These are phyloP conservation scores for Colletotrichum zoysiae DNA, from an alignment of 2,329 filamentous ascomycete genomes.

Conservation along the genomic window DNA sequence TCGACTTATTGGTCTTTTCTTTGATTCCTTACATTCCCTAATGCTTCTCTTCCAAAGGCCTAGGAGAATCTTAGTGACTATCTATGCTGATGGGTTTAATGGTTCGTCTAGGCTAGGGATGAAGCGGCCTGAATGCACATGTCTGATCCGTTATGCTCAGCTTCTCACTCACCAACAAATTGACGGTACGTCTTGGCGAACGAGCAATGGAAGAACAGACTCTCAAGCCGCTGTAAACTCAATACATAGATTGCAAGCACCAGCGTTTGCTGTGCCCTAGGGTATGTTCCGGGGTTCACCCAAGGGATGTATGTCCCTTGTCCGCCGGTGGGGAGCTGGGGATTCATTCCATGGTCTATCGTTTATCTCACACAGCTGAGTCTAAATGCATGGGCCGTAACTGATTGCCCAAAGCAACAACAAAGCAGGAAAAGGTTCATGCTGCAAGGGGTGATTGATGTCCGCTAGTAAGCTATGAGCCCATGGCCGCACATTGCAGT, in stretches of 20 bases:
- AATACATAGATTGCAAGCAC: background rate
- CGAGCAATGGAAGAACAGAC: background rate
- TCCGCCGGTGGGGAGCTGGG: slow-evolving; percentile 20
- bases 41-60: background rate
- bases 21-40: slow-evolving; percentile 16
- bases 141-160: slow-evolving; percentile 15
- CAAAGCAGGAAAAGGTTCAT: background rate
- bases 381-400: slow-evolving; percentile 14
- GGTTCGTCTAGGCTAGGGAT: slow-evolving; percentile 29
- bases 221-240: background rate
- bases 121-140: slow-evolving; percentile 28
- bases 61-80: slow-evolving; percentile 4
- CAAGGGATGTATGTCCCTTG: slow-evolving; percentile 33
- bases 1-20: background rate
- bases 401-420: background rate
- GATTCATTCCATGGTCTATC: slow-evolving; percentile 26
- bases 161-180: slow-evolving; percentile 31
- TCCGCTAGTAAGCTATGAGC: background rate
- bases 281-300: slow-evolving; percentile 5
- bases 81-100: slow-evolving; percentile 17
- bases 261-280: slow-evolving; percentile 1
- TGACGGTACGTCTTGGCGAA: slow-evolving; percentile 3
- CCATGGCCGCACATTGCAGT: background rate
- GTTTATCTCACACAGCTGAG: slow-evolving; percentile 23
- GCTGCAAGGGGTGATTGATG: background rate